Conservation (phyloP, 371 early-diverging fungal genomes). For the Saksenaea vasiformis region DNA sequence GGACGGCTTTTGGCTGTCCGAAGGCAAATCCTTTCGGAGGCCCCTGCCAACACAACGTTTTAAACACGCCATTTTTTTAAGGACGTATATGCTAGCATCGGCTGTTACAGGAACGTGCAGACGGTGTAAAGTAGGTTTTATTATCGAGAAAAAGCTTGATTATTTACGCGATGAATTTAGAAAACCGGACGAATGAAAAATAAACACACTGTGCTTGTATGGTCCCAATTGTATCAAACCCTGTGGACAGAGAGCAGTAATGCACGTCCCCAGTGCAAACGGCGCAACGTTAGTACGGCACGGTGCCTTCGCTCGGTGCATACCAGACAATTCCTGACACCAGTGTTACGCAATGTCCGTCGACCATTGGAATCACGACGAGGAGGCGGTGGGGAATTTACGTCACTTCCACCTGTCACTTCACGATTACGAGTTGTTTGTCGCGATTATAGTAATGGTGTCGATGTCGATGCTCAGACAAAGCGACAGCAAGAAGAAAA, state of each 20-base stretch:
- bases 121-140: neutral
- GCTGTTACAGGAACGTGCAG: slow-evolving; percentile 3
- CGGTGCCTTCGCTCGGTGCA: neutral
- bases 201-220: neutral
- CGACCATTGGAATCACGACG: slow-evolving; percentile 1
- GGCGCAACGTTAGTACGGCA: neutral
- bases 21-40: neutral
- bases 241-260: neutral
- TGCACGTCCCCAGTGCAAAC: neutral
- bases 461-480: neutral
- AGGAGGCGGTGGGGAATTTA: neutral
- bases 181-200: slow-evolving; percentile 4
- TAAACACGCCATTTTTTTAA: neutral
- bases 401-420: neutral
- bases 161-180: neutral
- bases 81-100: neutral
- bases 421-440: neutral
- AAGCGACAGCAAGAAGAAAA: neutral
- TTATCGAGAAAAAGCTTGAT: neutral
- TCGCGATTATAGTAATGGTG: neutral
- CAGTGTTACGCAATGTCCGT: neutral
- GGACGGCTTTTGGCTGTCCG: too few species aligned
- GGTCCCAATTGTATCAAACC: neutral
- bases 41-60: neutral
- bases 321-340: neutral